Percentiles rank a stretch among this genome's conserved stretches.
Evolutionary conservation across 129 eudicot genomes (phyloP).

Genomic region (Flaveria sonorensis): DNA sequence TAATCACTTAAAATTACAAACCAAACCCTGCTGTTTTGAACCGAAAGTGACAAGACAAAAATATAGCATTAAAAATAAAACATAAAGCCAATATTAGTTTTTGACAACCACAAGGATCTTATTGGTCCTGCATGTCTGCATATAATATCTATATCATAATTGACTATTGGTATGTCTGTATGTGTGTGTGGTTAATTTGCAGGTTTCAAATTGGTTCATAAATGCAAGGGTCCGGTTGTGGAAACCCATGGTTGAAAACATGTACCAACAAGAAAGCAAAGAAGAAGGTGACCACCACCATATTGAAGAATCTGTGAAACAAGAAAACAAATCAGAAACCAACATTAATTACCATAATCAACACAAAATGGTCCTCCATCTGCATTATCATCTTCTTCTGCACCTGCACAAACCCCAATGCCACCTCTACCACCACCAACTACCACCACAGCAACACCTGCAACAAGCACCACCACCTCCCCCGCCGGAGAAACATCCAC

Average conservation of each 20-base stretch:
- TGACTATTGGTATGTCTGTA: conserved; percentile 1
- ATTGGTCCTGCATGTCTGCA: conserved; percentile 17
- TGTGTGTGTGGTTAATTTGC: conserved; percentile 22
- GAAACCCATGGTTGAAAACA: conserved; percentile 99
- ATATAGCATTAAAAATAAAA: conserved; percentile 19
- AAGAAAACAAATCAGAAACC: neutral
- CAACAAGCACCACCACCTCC: conserved; percentile 44
- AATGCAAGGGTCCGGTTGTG: conserved; percentile 98
- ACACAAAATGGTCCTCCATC: conserved; percentile 38
- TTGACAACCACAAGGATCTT: neutral
- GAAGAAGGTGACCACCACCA: conserved; percentile 37
- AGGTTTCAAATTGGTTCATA: conserved; percentile 99
- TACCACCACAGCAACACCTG: conserved; percentile 8
- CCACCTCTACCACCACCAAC: conserved; percentile 38
- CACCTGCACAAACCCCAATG: conserved; percentile 61
- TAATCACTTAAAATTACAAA: too few species aligned
- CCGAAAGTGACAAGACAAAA: conserved; percentile 27
- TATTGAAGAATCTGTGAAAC: conserved; percentile 7
- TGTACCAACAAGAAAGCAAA: conserved; percentile 94
- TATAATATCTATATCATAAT: neutral
- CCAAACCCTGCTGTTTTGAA: neutral
- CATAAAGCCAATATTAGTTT: conserved; percentile 7
- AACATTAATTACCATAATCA: conserved; percentile 18
- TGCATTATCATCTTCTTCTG: conserved; percentile 28
- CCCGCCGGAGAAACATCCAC: conserved; percentile 23